A percentile compares a stretch with the other conserved stretches of the same genome.
These are phyloP conservation scores for Sicyos edulis DNA, from an alignment of 306 rosid genomes.

Conservation along the genomic window DNA sequence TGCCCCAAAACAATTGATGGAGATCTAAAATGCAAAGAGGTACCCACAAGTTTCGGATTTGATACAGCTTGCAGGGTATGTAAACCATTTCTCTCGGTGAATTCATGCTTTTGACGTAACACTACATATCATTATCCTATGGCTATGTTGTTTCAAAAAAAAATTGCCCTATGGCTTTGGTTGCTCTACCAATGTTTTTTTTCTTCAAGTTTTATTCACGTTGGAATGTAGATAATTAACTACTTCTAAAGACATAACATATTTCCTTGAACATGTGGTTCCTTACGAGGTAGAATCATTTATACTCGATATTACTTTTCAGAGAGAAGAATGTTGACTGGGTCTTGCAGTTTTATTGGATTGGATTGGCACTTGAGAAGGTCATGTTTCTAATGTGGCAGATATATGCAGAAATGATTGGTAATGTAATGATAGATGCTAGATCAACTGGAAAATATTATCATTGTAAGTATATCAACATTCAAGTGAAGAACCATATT, in stretches of 20 bases:
- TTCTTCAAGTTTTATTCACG: neutral
- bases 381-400: slow-evolving; percentile 28
- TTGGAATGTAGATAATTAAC: neutral
- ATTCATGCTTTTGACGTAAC: slow-evolving; percentile 5
- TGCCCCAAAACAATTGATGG: slow-evolving; percentile 99
- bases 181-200: neutral
- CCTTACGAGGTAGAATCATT: neutral
- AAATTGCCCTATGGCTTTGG: neutral
- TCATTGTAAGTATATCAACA: slow-evolving; percentile 56
- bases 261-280: neutral
- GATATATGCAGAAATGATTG: slow-evolving; percentile 98
- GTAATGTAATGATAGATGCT: slow-evolving; percentile 97
- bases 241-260: neutral
- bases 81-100: slow-evolving; percentile 16
- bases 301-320: neutral
- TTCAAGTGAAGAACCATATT: neutral
- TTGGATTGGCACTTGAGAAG: neutral
- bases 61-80: slow-evolving; percentile 98
- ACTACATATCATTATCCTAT: neutral
- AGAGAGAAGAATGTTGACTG: slow-evolving; percentile 8
- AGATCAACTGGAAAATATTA: slow-evolving; percentile 97
- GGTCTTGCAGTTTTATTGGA: neutral
- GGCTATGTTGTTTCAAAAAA: too few species aligned
- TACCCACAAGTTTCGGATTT: slow-evolving; percentile 92
- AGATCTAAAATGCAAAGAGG: slow-evolving; percentile 92